Evolutionary conservation across 1,139 yeast genomes (phyloP), one percentile per base, ranked within the genome.

Genomic region (Saccharomycopsis crataegensis): DNA sequence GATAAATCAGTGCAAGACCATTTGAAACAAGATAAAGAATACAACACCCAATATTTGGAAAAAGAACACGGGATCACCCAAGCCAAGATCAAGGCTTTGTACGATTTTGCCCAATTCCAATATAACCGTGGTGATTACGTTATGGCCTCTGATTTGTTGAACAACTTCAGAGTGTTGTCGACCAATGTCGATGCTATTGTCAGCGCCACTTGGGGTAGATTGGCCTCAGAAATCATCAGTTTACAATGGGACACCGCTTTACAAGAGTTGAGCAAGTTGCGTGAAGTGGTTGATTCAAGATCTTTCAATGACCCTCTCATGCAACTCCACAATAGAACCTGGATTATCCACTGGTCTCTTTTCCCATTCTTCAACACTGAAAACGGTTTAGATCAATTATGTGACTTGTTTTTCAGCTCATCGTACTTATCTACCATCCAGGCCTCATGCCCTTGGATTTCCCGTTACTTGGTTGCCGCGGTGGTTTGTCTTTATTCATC

Each of bases 301-400:
- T 71, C 78, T 8, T 70, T 72, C 61, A 71, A 75, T 32, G 78
- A 78, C 52, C 79, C 85, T 43, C 66, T 78, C 58, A 73, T 72
- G 51, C 86, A 80, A 68, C 72, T 82, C 53, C 80, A 79, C 64
- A 72, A 78, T 61, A 77, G 85, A 63, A 75, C 82, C 32, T 81
- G 86, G 85, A 70, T 81, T 57, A 76, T 80, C 62, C 86, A 82
- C 68, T 81, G 85, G 81, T 71, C 83, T 2, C 70, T 82, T 53
- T 82, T 80, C 70, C 80, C 82, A 56, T 78, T 77, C 62, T 78
- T 79, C 70, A 77, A 76, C 63, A 65, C 67, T 52, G 46, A 54
- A 37, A 65, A 69, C 56, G 80, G 81, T 31, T 63, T 72, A 49
- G 83, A 78, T 55, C 70, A 72, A 46, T 67, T 81, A 57, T 70